Evolutionary conservation across 2,329 filamentous ascomycete genomes (phyloP).

Genomic region (Aspergillus fumigatus): DNA sequence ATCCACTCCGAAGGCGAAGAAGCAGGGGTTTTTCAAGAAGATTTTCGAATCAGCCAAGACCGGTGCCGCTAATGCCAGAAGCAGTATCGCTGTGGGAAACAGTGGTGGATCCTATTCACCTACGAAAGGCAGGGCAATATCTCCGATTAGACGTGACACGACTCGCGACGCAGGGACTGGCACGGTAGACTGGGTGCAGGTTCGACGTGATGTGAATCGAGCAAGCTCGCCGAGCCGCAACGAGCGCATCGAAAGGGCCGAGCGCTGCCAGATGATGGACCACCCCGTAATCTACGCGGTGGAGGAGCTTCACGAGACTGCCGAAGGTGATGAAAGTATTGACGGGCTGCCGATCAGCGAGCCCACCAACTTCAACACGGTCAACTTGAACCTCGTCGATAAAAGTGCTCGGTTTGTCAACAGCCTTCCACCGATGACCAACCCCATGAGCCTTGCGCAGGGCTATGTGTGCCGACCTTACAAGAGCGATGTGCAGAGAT

Average conservation of each 20-base stretch:
- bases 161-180: conserved; percentile 68
- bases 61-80: conserved; percentile 81
- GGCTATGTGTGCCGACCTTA: conserved; percentile 92
- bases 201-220: conserved; percentile 89
- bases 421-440: conserved; percentile 75
- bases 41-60: conserved; percentile 93
- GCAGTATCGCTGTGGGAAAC: conserved; percentile 68
- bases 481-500: conserved; percentile 83
- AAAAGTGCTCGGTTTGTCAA: conserved; percentile 91
- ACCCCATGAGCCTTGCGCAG: conserved; percentile 75
- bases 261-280: conserved; percentile 93
- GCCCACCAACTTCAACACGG: conserved; percentile 72
- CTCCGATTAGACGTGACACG: conserved; percentile 44
- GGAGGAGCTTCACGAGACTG: conserved; percentile 77
- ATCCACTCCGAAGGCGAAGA: conserved; percentile 68
- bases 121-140: conserved; percentile 48
- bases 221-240: conserved; percentile 90
- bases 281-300: conserved; percentile 83
- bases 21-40: conserved; percentile 90
- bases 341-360: conserved; percentile 80
- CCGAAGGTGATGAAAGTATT: conserved; percentile 84
- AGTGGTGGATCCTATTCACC: conserved; percentile 43
- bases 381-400: conserved; percentile 84
- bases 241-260: conserved; percentile 76
- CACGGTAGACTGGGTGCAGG: conserved; percentile 87